Evolutionary conservation across 129 eudicot species (phyloP), one percentile per base, ranked within the genome.

Genomic region (Saposhnikovia divaricata): DNA sequence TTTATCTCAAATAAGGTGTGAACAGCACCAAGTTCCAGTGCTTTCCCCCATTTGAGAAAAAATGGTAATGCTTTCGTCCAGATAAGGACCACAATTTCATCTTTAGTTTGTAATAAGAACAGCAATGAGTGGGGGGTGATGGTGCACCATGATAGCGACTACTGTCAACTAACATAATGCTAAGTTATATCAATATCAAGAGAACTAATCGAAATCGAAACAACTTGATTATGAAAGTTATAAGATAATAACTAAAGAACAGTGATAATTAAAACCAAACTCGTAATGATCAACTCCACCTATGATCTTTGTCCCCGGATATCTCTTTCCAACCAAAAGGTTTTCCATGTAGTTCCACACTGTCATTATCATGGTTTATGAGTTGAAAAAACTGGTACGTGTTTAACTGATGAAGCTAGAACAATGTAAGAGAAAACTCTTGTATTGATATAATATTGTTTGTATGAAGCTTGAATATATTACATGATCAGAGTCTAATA

Each of bases 141-240:
- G 61, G 9, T 47, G 77, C 69, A 46, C 77, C 77, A 48, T 79
- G 82, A 69, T 79, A 34, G 44, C 28, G 50, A 79, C 77, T 38
- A 21, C 31, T 46, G 38, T 69, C 50, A 47, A 38, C 53, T 31
- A 18, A 53, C 15, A 38, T 76, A 19, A 14, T 74, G 77, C 77
- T 15, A 28, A 75, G 25, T 21, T 25, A 75, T n/a, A 23, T n/a
- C 46, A 46, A 74, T 21, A n/a, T 39, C 25, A 74, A 44, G 6
- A 44, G 15, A 74, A 74, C 28, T 74, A 25, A 74, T 74, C 16
- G 4, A 3, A 40, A 40, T 40, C 43, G 6, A 34, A 34, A 0
- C 37, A 34, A 34, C 37, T 34, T 34, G 37, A 34, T 34, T 1
- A 34, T 34, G 0, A 34, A 34, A 34, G 37, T 34, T 48, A 14